A percentile compares a stretch with the other conserved stretches of the same genome.
Conservation (phyloP, 805 yeast species). For the Cephaloascus albidus region DNA sequence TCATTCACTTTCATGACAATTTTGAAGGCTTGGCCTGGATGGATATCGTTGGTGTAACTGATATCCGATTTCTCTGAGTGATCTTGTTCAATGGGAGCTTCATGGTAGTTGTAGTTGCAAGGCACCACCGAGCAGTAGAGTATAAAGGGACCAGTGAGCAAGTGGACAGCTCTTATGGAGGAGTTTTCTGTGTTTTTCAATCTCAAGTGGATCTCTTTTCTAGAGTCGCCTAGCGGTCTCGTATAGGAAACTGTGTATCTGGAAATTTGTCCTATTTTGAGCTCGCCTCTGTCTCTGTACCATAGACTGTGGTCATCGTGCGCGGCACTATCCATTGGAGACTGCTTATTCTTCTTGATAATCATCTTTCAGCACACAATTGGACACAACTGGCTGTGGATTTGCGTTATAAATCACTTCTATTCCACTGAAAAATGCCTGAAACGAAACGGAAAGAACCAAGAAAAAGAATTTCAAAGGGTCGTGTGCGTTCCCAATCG, state of each 20-base stretch:
- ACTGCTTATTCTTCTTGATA: no score
- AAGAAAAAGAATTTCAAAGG: no score
- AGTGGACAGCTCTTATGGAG: constrained; percentile 27
- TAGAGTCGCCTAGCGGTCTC: constrained; percentile 1
- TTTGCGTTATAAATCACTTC: no score
- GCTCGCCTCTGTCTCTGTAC: constrained; percentile 7
- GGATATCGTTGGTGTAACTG: constrained; percentile 32
- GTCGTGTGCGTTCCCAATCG: no score
- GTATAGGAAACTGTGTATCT: constrained; percentile 11
- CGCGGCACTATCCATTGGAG: no score
- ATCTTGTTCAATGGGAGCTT: constrained; percentile 13
- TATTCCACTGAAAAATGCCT: no score
- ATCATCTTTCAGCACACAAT: no score
- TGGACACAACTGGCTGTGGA: no score
- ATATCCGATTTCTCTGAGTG: constrained; percentile 18
- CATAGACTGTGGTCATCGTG: no score
- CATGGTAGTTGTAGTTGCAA: constrained; percentile 16
- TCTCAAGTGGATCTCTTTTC: constrained; percentile 17
- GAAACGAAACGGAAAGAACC: no score
- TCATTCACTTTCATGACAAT: constrained; percentile 42
- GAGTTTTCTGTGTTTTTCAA: constrained; percentile 28
- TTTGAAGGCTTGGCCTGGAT: constrained; percentile 64
- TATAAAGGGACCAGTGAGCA: constrained; percentile 32
- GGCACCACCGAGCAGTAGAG: constrained; percentile 36
- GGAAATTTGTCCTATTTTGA: constrained; percentile 14